These are phyloP conservation scores for Solanum ossicruentum DNA, from an alignment of 257 asterid genomes.

Conservation along the genomic window DNA sequence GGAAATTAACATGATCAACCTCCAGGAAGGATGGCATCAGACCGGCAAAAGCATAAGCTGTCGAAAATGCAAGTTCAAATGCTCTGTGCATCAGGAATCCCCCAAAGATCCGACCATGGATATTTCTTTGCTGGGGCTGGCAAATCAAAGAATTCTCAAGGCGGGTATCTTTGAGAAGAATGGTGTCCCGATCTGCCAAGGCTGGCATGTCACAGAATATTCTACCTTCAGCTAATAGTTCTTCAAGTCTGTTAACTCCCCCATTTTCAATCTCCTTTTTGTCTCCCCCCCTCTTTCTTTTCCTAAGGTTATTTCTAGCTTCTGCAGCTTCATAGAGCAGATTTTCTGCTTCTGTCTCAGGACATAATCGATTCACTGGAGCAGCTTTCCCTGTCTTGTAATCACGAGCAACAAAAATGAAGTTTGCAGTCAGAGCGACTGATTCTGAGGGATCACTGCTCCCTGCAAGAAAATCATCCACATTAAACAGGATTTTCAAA, in stretches of 20 bases:
- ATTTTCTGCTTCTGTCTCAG: slow-evolving; percentile 67
- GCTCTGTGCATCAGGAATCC: slow-evolving; percentile 93
- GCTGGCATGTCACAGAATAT: slow-evolving; percentile 98
- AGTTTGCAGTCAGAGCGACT: slow-evolving; percentile 72
- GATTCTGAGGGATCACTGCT: slow-evolving; percentile 35
- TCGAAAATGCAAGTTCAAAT: slow-evolving; percentile 80
- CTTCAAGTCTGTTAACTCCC: slow-evolving; percentile 39
- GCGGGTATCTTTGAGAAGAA: slow-evolving; percentile 81
- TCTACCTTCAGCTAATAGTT: slow-evolving; percentile 70
- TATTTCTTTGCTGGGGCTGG: slow-evolving; percentile 97
- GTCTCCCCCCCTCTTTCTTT: slow-evolving; percentile 37
- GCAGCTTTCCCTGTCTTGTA: slow-evolving; percentile 82
- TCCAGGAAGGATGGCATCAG: slow-evolving; percentile 92
- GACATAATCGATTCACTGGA: slow-evolving; percentile 53
- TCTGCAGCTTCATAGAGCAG: slow-evolving; percentile 69
- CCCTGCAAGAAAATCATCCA: slow-evolving; percentile 18
- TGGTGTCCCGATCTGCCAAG: slow-evolving; percentile 80
- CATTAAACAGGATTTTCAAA: background rate
- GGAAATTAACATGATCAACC: slow-evolving; percentile 91
- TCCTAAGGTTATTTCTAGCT: slow-evolving; percentile 51
- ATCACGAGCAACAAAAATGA: slow-evolving; percentile 97
- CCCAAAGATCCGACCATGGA: slow-evolving; percentile 95
- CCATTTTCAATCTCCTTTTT: slow-evolving; percentile 47
- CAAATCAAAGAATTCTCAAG: slow-evolving; percentile 90
- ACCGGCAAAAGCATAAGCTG: slow-evolving; percentile 88